Evolutionary conservation across 306 rosid species (phyloP), one percentile per base, ranked within the genome.

Genomic region (Casuarina equisetifolia): DNA sequence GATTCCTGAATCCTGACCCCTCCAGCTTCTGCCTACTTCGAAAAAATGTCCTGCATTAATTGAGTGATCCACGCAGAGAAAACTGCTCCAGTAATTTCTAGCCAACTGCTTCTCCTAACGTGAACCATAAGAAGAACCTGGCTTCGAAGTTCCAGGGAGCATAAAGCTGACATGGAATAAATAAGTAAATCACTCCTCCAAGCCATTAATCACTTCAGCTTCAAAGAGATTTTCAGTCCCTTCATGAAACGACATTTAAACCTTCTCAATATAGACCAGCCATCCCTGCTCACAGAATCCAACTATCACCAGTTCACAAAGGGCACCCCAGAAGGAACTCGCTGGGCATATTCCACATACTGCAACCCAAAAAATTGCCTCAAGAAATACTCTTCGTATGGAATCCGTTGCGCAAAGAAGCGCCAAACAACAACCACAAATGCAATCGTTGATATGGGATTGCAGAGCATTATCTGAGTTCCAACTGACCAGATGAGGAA

Each of bases 381-480:
- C 86, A 94, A 73, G 84, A 81, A 89, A 74, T 35, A 84, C 88
- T 94, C 98, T 84, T 94, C 98, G 73, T 90, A 94, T 0, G 97
- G 97, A 84, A 94, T 81, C 15, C 88, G 78, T 66, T 78, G 71
- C 0, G 69, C 49, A 70, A 88, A 88, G 81, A 88, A 88, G 69
- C 70, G 89, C 98, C 97, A 94, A 62, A 90, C 95, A 35, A 94
- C 91, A 52, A 79, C 69, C 12, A 89, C 81, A 82, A 92, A 94
- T 42, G 80, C 93, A 70, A 89, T 16, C 9, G 85, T 84, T 15
- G 97, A 94, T 53, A 94, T 2, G 20, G 98, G 98, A 82, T 94
- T 94, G 79, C 98, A 92, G 9, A 94, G 93, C 98, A 94, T 94
- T 80, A 90, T 79, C 85, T 94, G 98, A 54, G 98, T 90, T 39